Base-by-base conservation (phyloP, 2,329 filamentous ascomycete genomes). In the Fusarium euwallaceae region DNA sequence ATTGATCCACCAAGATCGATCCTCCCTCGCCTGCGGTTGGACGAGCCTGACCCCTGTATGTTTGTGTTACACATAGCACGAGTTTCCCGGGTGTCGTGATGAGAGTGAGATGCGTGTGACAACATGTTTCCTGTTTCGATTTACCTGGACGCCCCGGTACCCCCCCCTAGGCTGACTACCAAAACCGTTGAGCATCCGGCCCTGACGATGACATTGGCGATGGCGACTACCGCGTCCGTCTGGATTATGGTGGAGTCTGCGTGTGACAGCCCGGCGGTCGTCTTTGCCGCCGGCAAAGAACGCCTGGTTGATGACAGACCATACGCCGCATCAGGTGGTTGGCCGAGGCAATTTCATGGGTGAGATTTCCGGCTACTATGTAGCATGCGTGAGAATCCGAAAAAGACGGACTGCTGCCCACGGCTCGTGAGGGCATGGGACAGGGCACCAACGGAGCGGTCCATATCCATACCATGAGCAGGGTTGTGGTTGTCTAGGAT, bases 1-100 rank as follows among this genome's bases (percentile, higher is more conserved):
- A 73, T 61, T 59, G 69, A 72, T 76, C 69, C 75, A 77, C 76
- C 65, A 70, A 70, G 70, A 77, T 79, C 76, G 69, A 75, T 76
- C 67, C 48, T 56, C 61, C 48, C 61, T 76, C 55, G 51, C 71
- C 70, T 78, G 74, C 62, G 71, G 58, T 72, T 72, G 73, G 66
- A 70, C 48, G 64, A 36, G 65, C 32, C 27, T 27, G 59, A 78
- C 70, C 74, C 74, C 64, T 76, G 66, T 70, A 20, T 53, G 63
- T 76, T 73, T 66, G 66, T 70, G 76, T 76, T 72, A 71, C 77
- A 77, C 70, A 69, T 61, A 59, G 61, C 64, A 67, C 58, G 66
- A 72, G 60, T 53, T 58, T 72, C 64, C 22, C 58, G 41, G 70
- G 73, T 75, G 64, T 68, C 55, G 64, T 71, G 64, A 75, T 66